These are phyloP conservation scores for Apophysomyces variabilis DNA, from an alignment of 371 early-diverging fungal genomes.

Conservation along the genomic window DNA sequence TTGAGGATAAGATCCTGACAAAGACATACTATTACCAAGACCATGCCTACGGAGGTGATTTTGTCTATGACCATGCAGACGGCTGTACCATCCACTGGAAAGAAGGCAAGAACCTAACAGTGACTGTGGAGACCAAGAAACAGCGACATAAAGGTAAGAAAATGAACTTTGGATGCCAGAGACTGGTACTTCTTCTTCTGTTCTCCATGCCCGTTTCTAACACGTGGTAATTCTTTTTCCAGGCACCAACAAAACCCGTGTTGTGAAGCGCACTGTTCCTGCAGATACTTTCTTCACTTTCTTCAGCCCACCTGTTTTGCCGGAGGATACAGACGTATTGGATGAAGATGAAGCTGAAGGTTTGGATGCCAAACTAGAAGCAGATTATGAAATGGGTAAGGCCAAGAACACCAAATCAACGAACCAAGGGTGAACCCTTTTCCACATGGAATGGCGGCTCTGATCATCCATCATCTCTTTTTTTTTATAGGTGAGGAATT, in stretches of 20 bases:
- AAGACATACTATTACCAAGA: conserved; percentile 92
- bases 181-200: no score
- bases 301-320: conserved; percentile 84
- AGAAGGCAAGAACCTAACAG: conserved; percentile 91
- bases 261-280: conserved; percentile 94
- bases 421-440: no score
- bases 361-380: conserved; percentile 82
- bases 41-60: conserved; percentile 72
- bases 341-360: conserved; percentile 79
- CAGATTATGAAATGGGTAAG: conserved; percentile 90
- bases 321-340: conserved; percentile 73
- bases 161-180: neutral
- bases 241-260: conserved; percentile 95
- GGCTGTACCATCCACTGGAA: conserved; percentile 94
- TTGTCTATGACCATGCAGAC: conserved; percentile 90
- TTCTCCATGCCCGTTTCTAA: no score
- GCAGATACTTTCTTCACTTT: conserved; percentile 94
- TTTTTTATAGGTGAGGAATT: conserved; percentile 72
- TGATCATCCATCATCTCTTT: neutral
- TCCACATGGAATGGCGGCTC: neutral
- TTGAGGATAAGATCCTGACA: conserved; percentile 81
- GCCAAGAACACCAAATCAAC: no score
- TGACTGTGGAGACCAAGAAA: conserved; percentile 93
- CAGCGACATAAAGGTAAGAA: conserved; percentile 91
- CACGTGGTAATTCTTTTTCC: neutral